phyloP scores from a whole-genome alignment of 2,329 filamentous ascomycete genomes.

The Xylaria polymorpha region DNA sequence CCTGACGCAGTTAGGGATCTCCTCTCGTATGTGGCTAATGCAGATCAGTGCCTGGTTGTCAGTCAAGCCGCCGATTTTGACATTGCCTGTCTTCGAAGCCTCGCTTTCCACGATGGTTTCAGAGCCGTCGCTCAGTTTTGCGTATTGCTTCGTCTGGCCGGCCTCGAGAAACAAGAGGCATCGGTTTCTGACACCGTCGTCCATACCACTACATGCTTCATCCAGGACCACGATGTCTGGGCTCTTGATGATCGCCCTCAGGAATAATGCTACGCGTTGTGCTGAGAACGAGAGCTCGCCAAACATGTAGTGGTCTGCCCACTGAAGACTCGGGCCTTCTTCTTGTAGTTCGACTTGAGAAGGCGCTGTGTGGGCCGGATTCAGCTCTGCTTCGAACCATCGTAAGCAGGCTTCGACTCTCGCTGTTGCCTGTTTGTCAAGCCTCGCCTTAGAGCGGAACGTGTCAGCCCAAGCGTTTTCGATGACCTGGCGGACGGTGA shows the following conservation, averaged over 20 bases:
- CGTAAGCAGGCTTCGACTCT: slow-evolving; percentile 76
- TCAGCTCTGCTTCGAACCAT: slow-evolving; percentile 85
- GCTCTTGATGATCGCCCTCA: slow-evolving; percentile 82
- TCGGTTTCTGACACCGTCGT: slow-evolving; percentile 83
- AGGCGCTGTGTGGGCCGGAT: slow-evolving; percentile 59
- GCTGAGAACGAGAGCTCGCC: slow-evolving; percentile 81
- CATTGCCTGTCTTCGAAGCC: slow-evolving; percentile 55
- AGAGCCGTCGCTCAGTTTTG: slow-evolving; percentile 49
- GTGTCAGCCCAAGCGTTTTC: slow-evolving; percentile 94
- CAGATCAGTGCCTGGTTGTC: slow-evolving; percentile 85
- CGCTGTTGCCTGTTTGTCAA: slow-evolving; percentile 66
- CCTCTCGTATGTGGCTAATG: slow-evolving; percentile 90
- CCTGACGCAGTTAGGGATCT: slow-evolving; percentile 84
- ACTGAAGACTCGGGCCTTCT: slow-evolving; percentile 57
- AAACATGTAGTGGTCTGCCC: slow-evolving; percentile 76
- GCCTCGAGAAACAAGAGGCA: slow-evolving; percentile 82
- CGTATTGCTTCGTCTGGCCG: slow-evolving; percentile 65
- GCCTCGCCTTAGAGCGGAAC: slow-evolving; percentile 75
- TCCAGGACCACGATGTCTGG: slow-evolving; percentile 87
- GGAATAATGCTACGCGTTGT: slow-evolving; percentile 86
- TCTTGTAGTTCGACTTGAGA: slow-evolving; percentile 32
- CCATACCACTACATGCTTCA: slow-evolving; percentile 89
- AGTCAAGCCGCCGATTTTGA: slow-evolving; percentile 71
- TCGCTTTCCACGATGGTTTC: slow-evolving; percentile 60
- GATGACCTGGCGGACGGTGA: slow-evolving; percentile 78